Evolutionary conservation across 1,284 basidiomycete genomes (phyloP).

Genomic region (Schizophyllum amplum): DNA sequence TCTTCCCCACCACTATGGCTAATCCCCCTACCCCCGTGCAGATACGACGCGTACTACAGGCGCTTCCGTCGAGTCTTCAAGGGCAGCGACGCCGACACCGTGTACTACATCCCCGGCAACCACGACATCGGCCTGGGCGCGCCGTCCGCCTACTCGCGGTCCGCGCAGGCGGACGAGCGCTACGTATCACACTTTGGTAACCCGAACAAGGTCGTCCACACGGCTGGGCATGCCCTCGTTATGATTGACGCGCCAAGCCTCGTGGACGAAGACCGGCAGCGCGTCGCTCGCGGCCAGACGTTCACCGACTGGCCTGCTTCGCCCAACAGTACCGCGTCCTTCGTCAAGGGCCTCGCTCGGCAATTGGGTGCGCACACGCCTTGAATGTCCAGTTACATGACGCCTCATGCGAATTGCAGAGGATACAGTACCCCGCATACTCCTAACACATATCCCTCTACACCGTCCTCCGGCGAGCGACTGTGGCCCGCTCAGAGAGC

Average conservation of each 20-base stretch:
- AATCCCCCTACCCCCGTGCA: conserved; percentile 20
- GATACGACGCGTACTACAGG: conserved; percentile 60
- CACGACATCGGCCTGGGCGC: conserved; percentile 70
- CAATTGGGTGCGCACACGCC: background rate
- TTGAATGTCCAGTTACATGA: background rate
- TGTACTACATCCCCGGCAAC: conserved; percentile 80
- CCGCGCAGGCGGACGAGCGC: conserved; percentile 49
- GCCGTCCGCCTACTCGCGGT: conserved; percentile 16
- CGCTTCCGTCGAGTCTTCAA: conserved; percentile 67
- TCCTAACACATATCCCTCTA: conserved; percentile 81
- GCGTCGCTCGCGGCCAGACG: conserved; percentile 35
- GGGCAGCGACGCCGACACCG: conserved; percentile 28
- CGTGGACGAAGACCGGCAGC: conserved; percentile 73
- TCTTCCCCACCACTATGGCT: conserved; percentile 1
- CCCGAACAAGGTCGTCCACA: conserved; percentile 40
- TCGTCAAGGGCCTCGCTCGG: conserved; percentile 45
- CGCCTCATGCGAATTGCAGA: background rate
- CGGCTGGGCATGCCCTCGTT: conserved; percentile 68
- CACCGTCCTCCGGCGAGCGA: conserved; percentile 58
- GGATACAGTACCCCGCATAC: conserved; percentile 22
- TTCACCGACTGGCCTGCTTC: conserved; percentile 52
- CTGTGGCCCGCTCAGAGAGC: conserved; percentile 74
- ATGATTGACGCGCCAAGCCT: conserved; percentile 71
- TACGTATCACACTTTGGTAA: conserved; percentile 64
- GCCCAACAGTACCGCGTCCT: conserved; percentile 58